Base-by-base conservation (phyloP, 495 filamentous ascomycete species). In the Aspergillus affinis region DNA sequence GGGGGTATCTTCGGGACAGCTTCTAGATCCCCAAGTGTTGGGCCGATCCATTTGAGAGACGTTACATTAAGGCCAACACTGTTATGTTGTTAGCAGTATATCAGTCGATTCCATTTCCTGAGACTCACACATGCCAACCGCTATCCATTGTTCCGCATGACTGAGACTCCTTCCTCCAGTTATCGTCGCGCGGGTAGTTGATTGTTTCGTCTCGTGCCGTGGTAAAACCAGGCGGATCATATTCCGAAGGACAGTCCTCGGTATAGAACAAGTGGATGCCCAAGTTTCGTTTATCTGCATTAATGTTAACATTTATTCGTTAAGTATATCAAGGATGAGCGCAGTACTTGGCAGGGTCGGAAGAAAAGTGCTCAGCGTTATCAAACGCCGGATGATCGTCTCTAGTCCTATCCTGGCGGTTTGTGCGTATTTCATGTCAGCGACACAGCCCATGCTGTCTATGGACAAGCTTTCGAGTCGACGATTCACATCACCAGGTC, bases 211-310 rank as follows among this genome's bases (percentile, higher is more conserved):
- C 67, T 12, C 52, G 59, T 45, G 66, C 71, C 8, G 57, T 57
- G 36, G 60, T 60, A 46, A 81, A 82, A 2, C 77, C 78, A 13
- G 64, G 63, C 15, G 79, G 75, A 32, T 78, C 72, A 60, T 79
- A 79, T 5, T 69, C 61, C 30, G 65, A 54, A 45, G 67, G 68
- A 55, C 71, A 71, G 48, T 77, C 66, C 20, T 79, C 71, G 10
- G 71, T 77, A 54, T 83, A 82, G 63, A 79, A 77, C 0, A 84
- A 67, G 49, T 78, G 70, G 63, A 81, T 71, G 2, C 65, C 71
- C 9, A 84, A 58, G 51, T 68, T 73, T 30, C 79, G 65, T 52
- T 74, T 71, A 36, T 61, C 77, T 80, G 57, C 1, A 55, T 6
- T 30, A 21, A 49, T 4, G 8, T 30, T 26, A 48, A 30, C 36